Base-by-base conservation (phyloP, 1,284 basidiomycete species). In the Apiotrichum laibachii region DNA sequence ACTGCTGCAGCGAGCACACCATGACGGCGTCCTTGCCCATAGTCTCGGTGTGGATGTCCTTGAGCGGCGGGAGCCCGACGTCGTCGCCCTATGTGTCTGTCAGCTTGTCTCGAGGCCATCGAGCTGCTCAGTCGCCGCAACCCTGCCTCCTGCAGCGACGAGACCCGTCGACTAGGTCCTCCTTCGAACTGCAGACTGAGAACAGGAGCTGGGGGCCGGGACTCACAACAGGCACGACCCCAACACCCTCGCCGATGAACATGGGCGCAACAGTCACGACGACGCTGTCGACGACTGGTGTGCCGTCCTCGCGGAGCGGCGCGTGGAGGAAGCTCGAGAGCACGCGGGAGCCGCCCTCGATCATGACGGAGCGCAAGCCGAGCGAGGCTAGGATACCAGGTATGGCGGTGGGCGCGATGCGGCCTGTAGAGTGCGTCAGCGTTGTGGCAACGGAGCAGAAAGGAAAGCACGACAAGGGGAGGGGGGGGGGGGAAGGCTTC, bases 301-400 rank as follows among this genome's bases (percentile, higher is more conserved):
- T 72, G 26, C 79, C 77, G 21, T 77, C 70, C 15, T 53, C 43
- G 34, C 72, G 62, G 2, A n/a, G 37, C 2, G 62, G 63, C 1
- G 75, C 69, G 21, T 71, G 68, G 0, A 96, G 79, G 77, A 95
- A 92, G 2, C 88, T 86, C 18, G 83, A 81, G 57, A 99, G 92
- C 59, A 98, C 83, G 6, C 80, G 79, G 5, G 91, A 89, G 18
- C 95, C 95, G 53, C 95, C 95, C 80, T 99, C 95, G 12, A 97
- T 88, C 95, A 99, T 99, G 54, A 97, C 80, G 5, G 87, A 87
- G 10, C 78, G 77, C 59, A 96, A 82, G 12, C 84, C 85, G 26
- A 83, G 77, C 13, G 76, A 71, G 22, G 77, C 75, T 31, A 93
- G 80, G 10, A 80, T 78, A 15, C 65, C 67, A 3, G 92, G 83